Evolutionary conservation across 176 grass and related monocot species (phyloP), one percentile per base, ranked within the genome.

Genomic region (Tuctoria greenei): DNA sequence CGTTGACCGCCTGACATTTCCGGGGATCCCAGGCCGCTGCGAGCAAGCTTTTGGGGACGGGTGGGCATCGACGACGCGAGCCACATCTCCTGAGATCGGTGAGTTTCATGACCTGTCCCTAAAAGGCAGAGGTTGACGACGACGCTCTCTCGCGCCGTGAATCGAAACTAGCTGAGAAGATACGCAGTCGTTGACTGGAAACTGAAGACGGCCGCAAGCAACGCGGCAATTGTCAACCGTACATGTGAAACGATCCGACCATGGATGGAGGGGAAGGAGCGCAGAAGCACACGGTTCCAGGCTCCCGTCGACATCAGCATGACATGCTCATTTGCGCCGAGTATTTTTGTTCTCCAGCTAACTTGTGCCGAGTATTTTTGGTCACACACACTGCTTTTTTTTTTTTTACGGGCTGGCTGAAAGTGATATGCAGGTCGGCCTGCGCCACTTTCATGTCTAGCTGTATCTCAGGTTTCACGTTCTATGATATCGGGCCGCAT

Each of bases 231-330:
- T 14, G 26, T 16, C 79, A 26, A 34, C 79, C 16, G 45, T 31
- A 31, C 31, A 31, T 64, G 58, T 73, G 69, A 65, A 81, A 64
- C 43, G 10, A 13, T 20, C 47, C 20, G 8, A 13, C 66, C 71
- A 34, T 24, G 25, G 11, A 4, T n/a, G 43, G 20, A 44, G 6
- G 25, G 12, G 45, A 4, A 28, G 4, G 45, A 63, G 20, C 23
- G 44, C 79, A 37, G 1, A 16, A 75, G 7, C 23, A 74, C 80
- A 49, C 62, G 72, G 79, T 74, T 73, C 52, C 12, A 18, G 26
- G 5, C 24, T 66, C 46, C 34, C 17, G 24, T 54, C 63, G 11
- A 34, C 56, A 15, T 77, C 73, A 77, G 57, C 82, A 23, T 56
- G 73, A 84, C 82, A 43, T 55, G 13, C 24, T 39, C 7, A 11